A percentile compares a stretch with the other conserved stretches of the same genome.
Evolutionary conservation across 768 basidiomycete species (phyloP).

Genomic region (Mrakia frigida): DNA sequence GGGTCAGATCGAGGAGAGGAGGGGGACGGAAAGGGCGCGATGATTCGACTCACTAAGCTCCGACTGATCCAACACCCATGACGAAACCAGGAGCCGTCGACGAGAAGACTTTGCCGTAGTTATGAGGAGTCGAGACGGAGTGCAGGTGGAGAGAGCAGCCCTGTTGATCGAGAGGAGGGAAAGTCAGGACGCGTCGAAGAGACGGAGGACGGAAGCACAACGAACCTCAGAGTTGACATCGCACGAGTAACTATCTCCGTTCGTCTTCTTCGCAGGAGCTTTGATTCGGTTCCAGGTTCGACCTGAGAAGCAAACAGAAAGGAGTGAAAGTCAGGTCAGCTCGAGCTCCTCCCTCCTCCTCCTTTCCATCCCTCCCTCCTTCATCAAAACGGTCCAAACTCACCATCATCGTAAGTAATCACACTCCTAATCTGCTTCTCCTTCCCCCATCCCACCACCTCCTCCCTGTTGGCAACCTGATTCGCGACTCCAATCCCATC

Average conservation of each 20-base stretch:
- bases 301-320: conserved; percentile 40
- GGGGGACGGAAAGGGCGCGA: neutral
- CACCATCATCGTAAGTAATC: conserved; percentile 87
- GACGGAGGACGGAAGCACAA: neutral
- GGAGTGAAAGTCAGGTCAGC: neutral
- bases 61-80: conserved; percentile 94
- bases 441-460: conserved; percentile 66
- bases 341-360: too few relatives aligned
- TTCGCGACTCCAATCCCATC: conserved; percentile 91
- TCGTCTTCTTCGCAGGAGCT: conserved; percentile 57
- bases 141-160: conserved; percentile 82
- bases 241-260: conserved; percentile 63
- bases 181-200: conserved; percentile 19
- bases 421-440: conserved; percentile 67
- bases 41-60: conserved; percentile 40
- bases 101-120: conserved; percentile 89
- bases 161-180: conserved; percentile 39
- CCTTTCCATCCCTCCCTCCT: neutral
- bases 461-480: conserved; percentile 72
- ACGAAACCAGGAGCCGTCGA: conserved; percentile 89
- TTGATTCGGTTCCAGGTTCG: conserved; percentile 70
- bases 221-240: conserved; percentile 49
- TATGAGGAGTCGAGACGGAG: conserved; percentile 87
- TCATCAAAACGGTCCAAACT: conserved; percentile 8
- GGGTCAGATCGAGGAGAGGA: conserved; percentile 46